Conservation (phyloP, 164 flowering plant genomes). For the Annona cherimola region DNA sequence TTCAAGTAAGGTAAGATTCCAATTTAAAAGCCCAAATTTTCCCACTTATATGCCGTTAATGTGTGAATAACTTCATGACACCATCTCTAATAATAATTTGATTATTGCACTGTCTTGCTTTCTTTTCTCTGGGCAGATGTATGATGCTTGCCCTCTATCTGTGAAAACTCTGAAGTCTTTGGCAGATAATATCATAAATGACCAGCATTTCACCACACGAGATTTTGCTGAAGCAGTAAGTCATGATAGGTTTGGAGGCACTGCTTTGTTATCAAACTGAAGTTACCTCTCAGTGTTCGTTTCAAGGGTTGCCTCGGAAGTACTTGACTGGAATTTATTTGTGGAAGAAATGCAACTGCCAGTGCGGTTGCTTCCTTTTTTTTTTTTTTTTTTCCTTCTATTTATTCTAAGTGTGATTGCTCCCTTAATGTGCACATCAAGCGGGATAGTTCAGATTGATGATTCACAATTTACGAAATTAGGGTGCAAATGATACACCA, state of each 20-base stretch:
- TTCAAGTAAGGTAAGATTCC: conserved; percentile 12
- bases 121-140: conserved; percentile 38
- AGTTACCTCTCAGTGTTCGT: not conserved
- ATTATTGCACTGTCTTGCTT: not conserved
- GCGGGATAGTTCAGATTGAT: no score
- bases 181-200: conserved; percentile 50
- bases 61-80: not conserved
- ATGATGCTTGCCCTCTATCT: conserved; percentile 44
- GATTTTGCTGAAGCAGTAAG: conserved; percentile 75
- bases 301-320: no score
- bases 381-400: no score
- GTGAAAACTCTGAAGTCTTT: conserved; percentile 50
- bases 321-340: no score
- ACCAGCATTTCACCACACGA: conserved; percentile 62
- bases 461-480: no score
- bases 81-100: not conserved
- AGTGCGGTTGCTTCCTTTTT: no score
- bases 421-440: no score
- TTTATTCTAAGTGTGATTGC: no score
- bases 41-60: not conserved
- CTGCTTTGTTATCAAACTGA: not conserved
- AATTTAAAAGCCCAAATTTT: not conserved
- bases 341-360: no score
- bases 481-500: no score
- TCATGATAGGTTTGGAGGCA: not conserved